Evolutionary conservation across 176 grass and related monocot species (phyloP).

Genomic region (Oryza glumipatula): DNA sequence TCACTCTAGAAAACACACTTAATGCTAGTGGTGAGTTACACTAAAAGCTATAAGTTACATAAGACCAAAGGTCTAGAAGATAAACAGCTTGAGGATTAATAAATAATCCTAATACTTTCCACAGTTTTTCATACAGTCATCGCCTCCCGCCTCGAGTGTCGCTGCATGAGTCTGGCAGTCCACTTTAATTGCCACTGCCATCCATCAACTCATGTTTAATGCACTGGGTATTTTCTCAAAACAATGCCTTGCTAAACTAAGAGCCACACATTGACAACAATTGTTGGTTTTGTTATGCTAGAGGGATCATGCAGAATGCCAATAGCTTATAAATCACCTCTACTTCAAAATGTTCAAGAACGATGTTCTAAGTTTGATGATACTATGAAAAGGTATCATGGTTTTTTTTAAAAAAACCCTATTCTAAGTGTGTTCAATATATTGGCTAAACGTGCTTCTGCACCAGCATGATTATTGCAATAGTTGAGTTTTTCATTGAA

Average conservation of each 20-base stretch:
- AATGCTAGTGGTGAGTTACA: too few species aligned
- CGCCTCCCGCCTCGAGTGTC: background rate
- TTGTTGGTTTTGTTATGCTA: background rate
- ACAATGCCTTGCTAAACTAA: background rate
- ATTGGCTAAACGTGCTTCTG: background rate
- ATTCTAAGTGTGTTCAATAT: background rate
- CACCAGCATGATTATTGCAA: background rate
- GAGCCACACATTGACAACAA: background rate
- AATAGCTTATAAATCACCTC: background rate
- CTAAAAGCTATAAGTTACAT: too few species aligned
- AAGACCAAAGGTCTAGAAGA: too few species aligned
- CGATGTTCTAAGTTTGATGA: background rate
- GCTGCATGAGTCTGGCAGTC: background rate
- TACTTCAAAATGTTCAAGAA: background rate
- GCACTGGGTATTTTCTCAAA: background rate
- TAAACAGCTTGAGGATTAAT: too few species aligned
- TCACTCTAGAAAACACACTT: too few species aligned
- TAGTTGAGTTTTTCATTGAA: background rate
- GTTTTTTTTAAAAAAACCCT: background rate
- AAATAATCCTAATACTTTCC: background rate
- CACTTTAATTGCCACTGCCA: background rate
- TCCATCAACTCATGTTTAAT: background rate
- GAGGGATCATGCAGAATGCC: background rate
- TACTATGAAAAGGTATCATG: background rate
- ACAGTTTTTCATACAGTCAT: background rate